Percentiles rank a stretch among this genome's conserved stretches.
phyloP scores from a whole-genome alignment of 257 asterid species.

The Salvia rosmarinus region DNA sequence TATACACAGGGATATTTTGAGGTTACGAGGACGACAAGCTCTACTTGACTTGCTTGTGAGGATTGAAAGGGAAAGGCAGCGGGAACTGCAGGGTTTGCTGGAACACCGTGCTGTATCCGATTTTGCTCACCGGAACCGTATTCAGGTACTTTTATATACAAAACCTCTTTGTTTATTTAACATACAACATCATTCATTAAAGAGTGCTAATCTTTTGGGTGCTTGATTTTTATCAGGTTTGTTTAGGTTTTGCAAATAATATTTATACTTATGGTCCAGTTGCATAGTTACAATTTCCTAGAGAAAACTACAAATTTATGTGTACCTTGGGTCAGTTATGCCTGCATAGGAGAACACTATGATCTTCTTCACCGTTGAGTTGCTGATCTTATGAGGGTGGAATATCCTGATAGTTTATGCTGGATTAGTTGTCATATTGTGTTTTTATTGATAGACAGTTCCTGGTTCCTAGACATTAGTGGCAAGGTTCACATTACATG shows the following conservation, averaged over 20 bases:
- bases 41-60: slow-evolving; percentile 83
- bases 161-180: slow-evolving; percentile 9
- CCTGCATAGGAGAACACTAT: slow-evolving; percentile 20
- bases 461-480: slow-evolving; percentile 22
- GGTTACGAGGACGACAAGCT: slow-evolving; percentile 90
- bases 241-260: slow-evolving; percentile 17
- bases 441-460: slow-evolving; percentile 6
- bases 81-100: slow-evolving; percentile 79
- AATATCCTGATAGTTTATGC: slow-evolving; percentile 14
- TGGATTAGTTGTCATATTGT: slow-evolving; percentile 21
- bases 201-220: slow-evolving; percentile 10
- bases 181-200: neutral
- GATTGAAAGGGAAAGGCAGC: slow-evolving; percentile 79
- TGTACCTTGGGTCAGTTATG: slow-evolving; percentile 32
- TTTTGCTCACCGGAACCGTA: slow-evolving; percentile 91
- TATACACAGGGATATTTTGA: slow-evolving; percentile 74
- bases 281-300: slow-evolving; percentile 25
- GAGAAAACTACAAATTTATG: neutral
- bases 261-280: slow-evolving; percentile 21
- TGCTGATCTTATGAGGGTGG: slow-evolving; percentile 23
- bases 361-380: slow-evolving; percentile 7
- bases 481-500: slow-evolving; percentile 3
- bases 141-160: slow-evolving; percentile 56
- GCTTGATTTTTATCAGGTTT: slow-evolving; percentile 25
- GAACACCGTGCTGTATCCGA: slow-evolving; percentile 93